These are phyloP conservation scores for Venturia aucupariae DNA, from an alignment of 2,329 filamentous ascomycete genomes.

Conservation along the genomic window DNA sequence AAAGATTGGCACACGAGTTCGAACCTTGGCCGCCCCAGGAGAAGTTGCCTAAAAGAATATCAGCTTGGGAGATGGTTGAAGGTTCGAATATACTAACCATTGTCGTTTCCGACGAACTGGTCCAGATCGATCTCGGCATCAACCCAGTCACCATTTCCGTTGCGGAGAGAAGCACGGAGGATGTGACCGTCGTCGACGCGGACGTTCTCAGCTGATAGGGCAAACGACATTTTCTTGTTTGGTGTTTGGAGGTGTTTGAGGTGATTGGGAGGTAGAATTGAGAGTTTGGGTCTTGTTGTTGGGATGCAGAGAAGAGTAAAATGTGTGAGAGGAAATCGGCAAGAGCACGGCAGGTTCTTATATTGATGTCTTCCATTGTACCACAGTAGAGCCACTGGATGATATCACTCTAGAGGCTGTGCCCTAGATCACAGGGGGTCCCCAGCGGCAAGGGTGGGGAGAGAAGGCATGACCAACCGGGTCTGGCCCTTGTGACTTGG, in stretches of 20 bases:
- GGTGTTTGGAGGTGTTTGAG: neutral
- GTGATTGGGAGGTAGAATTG: too few relatives aligned
- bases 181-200: conserved; percentile 42
- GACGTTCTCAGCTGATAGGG: conserved; percentile 38
- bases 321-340: neutral
- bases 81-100: conserved; percentile 31
- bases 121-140: conserved; percentile 43
- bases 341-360: neutral
- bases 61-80: neutral
- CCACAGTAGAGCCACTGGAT: neutral
- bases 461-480: neutral
- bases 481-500: neutral
- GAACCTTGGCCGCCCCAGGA: conserved; percentile 34
- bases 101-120: conserved; percentile 41
- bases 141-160: conserved; percentile 34
- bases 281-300: too few relatives aligned
- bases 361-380: neutral
- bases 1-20: too few relatives aligned
- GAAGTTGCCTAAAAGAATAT: conserved; percentile 30
- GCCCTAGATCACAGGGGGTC: neutral
- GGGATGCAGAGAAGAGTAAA: neutral
- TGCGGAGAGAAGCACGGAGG: conserved; percentile 36
- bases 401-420: conserved; percentile 6
- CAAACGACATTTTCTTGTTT: conserved; percentile 39
- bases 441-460: neutral